Base-by-base conservation (phyloP, 1,284 basidiomycete species). In the Apiotrichum montevideense region DNA sequence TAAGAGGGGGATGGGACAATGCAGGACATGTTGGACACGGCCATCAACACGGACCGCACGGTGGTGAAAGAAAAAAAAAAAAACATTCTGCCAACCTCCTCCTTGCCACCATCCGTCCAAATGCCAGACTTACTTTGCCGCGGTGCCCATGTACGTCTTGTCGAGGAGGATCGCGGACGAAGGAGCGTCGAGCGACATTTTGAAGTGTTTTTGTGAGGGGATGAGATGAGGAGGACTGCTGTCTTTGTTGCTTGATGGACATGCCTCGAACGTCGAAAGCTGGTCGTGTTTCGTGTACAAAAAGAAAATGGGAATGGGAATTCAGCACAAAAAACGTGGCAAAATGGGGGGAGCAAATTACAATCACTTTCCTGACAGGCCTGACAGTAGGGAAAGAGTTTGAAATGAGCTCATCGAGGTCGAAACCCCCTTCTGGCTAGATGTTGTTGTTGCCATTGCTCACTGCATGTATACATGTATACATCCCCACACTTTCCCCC, bases 101-200 rank as follows among this genome's bases (percentile, higher is more conserved):
- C 37, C 9, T 4, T 4, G 8, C 13, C 37, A 4, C 29, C 29
- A 29, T 29, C 29, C 29, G 29, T 29, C 29, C 29, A 14, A 41
- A 40, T 9, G 21, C 41, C 14, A 8, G 21, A 66, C 69, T 39
- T 45, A 72, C 71, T 59, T 58, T 50, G 66, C 68, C 59, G 72
- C 65, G 35, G 69, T 63, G 44, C 70, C 66, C 43, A 73, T 63
- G 43, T 70, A 67, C 32, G 75, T 69, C 47, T 73, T 69, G 63
- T 71, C 71, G 59, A 77, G 72, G 64, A 75, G 73, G 46, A 77
- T 64, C 35, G 73, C 73, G 40, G 73, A 72, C 34, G 73, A 70
- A 13, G 73, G 63, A 34, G 69, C 65, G 64, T 74, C 71, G 68
- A 75, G 66, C 52, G 73, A 74, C 75, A 77, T 75, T 46, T 58